Conservation (phyloP, 129 eudicot genomes). For the Flaveria brownii region DNA sequence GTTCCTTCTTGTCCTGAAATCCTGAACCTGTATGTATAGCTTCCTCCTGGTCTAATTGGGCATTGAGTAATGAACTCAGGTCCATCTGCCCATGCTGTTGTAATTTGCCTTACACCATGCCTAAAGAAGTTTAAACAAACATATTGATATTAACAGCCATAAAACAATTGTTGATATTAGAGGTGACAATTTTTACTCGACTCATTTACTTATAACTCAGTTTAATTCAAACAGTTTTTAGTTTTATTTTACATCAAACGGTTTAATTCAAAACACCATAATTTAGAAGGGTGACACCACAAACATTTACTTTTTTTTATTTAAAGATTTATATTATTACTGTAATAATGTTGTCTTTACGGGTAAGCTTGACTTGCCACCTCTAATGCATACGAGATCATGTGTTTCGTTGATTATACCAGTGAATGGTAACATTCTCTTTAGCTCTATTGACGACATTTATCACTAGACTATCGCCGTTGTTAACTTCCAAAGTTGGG, state of each 20-base stretch:
- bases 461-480: constrained; percentile 84
- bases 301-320: neutral
- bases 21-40: constrained; percentile 80
- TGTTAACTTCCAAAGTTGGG: constrained; percentile 81
- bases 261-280: no score
- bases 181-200: neutral
- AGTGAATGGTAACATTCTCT: constrained; percentile 89
- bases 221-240: neutral
- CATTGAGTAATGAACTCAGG: constrained; percentile 96
- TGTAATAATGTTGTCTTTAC: neutral
- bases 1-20: constrained; percentile 97
- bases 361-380: constrained; percentile 10
- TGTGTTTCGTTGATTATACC: constrained; percentile 47
- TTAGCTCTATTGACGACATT: constrained; percentile 81
- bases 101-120: constrained; percentile 92
- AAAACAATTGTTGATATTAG: neutral
- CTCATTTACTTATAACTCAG: no score
- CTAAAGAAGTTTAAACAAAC: constrained; percentile 32
- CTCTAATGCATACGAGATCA: neutral
- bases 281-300: no score
- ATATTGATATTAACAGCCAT: neutral
- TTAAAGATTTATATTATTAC: neutral
- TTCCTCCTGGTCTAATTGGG: constrained; percentile 91
- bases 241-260: neutral
- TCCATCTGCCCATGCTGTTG: constrained; percentile 99